Evolutionary conservation across 768 basidiomycete genomes (phyloP).

Genomic region (Serendipita sp.): DNA sequence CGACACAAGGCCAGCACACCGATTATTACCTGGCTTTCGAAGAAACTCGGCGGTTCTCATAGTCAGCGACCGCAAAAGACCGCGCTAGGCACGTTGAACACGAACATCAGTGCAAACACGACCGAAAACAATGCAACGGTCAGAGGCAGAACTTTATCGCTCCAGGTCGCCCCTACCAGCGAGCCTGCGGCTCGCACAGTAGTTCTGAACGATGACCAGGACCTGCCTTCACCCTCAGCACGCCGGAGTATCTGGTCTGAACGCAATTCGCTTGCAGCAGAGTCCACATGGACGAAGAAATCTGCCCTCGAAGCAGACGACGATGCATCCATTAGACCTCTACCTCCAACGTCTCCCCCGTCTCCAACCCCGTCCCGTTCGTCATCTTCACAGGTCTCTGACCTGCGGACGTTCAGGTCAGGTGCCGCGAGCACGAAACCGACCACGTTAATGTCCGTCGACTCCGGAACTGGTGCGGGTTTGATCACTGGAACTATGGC

Average conservation of each 20-base stretch:
- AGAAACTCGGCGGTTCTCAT: slow-evolving; percentile 38
- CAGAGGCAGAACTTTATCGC: neutral
- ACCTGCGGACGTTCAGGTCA: slow-evolving; percentile 67
- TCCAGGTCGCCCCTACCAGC: neutral
- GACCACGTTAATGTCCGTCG: slow-evolving; percentile 84
- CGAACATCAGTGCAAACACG: neutral
- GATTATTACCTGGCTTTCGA: slow-evolving; percentile 80
- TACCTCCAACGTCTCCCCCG: slow-evolving; percentile 76
- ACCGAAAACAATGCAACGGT: neutral
- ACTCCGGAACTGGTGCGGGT: slow-evolving; percentile 44
- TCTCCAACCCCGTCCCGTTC: slow-evolving; percentile 76
- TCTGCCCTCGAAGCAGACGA: slow-evolving; percentile 77
- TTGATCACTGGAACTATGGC: slow-evolving; percentile 31
- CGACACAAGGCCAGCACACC: slow-evolving; percentile 58
- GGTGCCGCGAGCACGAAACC: slow-evolving; percentile 82
- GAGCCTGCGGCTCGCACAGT: neutral
- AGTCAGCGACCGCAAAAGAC: neutral
- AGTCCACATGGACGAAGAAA: slow-evolving; percentile 42
- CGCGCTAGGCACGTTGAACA: neutral
- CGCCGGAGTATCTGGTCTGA: neutral
- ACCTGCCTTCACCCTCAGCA: slow-evolving; percentile 4
- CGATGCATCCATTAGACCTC: slow-evolving; percentile 78
- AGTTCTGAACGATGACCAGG: slow-evolving; percentile 2
- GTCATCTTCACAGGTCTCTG: slow-evolving; percentile 69
- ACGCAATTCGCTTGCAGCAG: slow-evolving; percentile 30